Evolutionary conservation across 805 yeast species (phyloP), one percentile per base, ranked within the genome.

Genomic region (Candida easanensis): DNA sequence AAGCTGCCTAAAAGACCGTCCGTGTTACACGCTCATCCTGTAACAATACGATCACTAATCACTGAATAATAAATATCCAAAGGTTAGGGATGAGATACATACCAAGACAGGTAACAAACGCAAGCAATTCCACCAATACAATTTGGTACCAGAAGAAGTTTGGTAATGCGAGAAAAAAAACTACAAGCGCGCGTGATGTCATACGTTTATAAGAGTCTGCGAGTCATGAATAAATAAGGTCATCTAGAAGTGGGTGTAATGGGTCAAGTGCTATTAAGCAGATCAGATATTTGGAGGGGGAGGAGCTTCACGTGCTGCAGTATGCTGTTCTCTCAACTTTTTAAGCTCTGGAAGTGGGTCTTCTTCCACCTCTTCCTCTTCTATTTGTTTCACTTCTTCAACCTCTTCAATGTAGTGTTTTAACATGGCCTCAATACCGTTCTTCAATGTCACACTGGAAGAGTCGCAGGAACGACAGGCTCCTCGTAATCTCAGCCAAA

Each of bases 381-480:
- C 79, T 3, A 73, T 63, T 36, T 72, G 79, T 50, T 66, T 72
- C 8, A 82, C 88, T 38, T 70, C 68, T 47, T 72, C 70, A 16
- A 82, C 87, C 53, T 82, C 88, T 45, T 81, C 87, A 26, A 82
- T 76, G 58, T 82, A 82, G 61, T 80, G 78, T 54, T 78, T 82
- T 61, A 82, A 64, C 88, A 82, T 82, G 34, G 80, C 71, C 58
- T 82, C 88, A 38, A 82, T 81, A 18, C 88, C 88, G 48, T 76
- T 76, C 50, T 79, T 80, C 54, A 82, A 69, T 1, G 88, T 82
- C 25, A 80, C 81, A 33, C 80, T 76, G 42, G 82, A 75, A 16
- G 82, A 70, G 51, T 81, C 83, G 56, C 88, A 82, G n/a, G 84
- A 76, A 56, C 85, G 73, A 58, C 88, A 82, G 1, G 88, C 88